phyloP scores from a whole-genome alignment of 108 stramenopile species.

The Nitzschia sp. region DNA sequence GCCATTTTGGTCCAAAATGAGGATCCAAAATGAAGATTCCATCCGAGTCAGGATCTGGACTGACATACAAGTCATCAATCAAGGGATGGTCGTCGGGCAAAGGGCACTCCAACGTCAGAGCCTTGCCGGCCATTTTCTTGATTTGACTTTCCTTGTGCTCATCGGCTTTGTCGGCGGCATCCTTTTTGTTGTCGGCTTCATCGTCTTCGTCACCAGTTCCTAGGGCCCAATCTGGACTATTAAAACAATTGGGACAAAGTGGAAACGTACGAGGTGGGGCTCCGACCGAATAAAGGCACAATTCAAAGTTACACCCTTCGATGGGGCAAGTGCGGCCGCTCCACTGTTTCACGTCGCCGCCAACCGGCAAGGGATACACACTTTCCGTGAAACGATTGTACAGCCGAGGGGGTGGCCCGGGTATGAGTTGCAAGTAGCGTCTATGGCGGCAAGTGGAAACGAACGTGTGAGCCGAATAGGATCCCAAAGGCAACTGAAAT shows the following conservation, averaged over 20 bases:
- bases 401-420: conserved; percentile 60
- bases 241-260: conserved; percentile 87
- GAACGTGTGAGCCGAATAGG: background rate
- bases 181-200: conserved; percentile 54
- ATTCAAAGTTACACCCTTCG: conserved; percentile 82
- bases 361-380: conserved; percentile 80
- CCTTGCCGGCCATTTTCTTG: conserved; percentile 63
- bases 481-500: too few species aligned
- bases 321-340: conserved; percentile 68
- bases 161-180: conserved; percentile 55
- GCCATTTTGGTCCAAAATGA: conserved; percentile 84
- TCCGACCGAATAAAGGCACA: conserved; percentile 82
- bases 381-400: conserved; percentile 89
- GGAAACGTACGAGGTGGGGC: conserved; percentile 84
- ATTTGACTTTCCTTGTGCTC: conserved; percentile 73
- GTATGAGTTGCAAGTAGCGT: conserved; percentile 63
- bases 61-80: conserved; percentile 81
- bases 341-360: conserved; percentile 86
- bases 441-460: background rate
- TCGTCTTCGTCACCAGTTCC: conserved; percentile 28
- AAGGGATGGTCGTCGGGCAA: conserved; percentile 83
- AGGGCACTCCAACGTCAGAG: conserved; percentile 76
- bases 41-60: conserved; percentile 83
- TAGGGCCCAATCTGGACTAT: conserved; percentile 77
- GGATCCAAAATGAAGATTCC: conserved; percentile 87